Percentiles rank a stretch among this genome's conserved stretches.
Conservation (phyloP, 306 rosid species). For the Potentilla sterilis region DNA sequence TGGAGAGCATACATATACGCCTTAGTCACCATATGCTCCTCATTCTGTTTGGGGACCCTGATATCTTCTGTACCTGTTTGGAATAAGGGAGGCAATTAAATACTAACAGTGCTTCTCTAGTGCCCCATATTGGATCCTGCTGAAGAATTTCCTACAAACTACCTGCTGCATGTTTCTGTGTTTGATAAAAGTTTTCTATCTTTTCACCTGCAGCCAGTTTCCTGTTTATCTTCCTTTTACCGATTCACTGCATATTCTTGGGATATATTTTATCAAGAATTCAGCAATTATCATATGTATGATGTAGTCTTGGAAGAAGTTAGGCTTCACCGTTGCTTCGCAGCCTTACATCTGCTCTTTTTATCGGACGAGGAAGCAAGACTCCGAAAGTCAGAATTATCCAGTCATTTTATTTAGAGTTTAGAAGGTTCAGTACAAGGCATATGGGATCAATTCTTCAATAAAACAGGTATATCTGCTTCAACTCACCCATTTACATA, state of each 20-base stretch:
- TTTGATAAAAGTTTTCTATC: background rate
- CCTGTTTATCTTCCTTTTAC: too few relatives aligned
- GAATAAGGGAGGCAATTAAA: slow-evolving; percentile 41
- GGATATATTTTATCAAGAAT: background rate
- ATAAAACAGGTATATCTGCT: background rate
- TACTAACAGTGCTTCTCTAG: background rate
- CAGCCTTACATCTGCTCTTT: too few relatives aligned
- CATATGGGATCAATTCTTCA: background rate
- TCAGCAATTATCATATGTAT: background rate
- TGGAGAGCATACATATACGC: slow-evolving; percentile 80
- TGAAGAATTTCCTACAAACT: background rate
- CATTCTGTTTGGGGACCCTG: slow-evolving; percentile 57
- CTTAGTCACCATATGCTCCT: slow-evolving; percentile 45
- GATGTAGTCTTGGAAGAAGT: background rate
- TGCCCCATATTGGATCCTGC: background rate
- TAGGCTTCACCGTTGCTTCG: background rate
- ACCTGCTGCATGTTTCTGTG: background rate
- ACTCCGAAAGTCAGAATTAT: background rate
- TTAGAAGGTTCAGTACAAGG: background rate
- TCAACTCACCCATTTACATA: too few relatives aligned
- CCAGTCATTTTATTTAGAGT: background rate
- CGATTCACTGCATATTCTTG: background rate
- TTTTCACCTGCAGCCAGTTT: too few relatives aligned
- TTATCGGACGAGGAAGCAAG: background rate
- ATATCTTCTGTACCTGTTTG: slow-evolving; percentile 70